A percentile compares a stretch with the other conserved stretches of the same genome.
phyloP scores from a whole-genome alignment of 768 basidiomycete species.

The Leucocoprinus leucothites region DNA sequence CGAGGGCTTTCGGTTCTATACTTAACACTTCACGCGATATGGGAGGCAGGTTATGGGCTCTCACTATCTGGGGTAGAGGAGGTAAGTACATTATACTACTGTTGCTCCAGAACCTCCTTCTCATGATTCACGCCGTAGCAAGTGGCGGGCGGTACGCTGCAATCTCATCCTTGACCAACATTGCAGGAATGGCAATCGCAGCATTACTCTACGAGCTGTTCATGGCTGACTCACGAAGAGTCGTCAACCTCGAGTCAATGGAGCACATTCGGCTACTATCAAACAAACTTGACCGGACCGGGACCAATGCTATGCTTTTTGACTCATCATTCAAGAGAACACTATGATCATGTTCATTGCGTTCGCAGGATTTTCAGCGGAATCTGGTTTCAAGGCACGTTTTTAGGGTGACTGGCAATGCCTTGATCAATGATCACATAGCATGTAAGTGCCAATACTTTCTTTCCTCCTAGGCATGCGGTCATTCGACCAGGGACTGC shows the following conservation, averaged over 20 bases:
- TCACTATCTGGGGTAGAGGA: constrained; percentile 2
- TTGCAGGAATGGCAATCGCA: background rate
- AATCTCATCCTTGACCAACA: constrained; percentile 1
- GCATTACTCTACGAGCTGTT: constrained; percentile 8
- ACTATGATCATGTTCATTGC: no score
- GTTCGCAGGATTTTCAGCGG: no score
- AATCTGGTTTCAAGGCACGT: no score
- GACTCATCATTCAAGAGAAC: no score
- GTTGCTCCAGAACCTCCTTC: no score
- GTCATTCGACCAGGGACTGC: no score
- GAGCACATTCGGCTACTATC: constrained; percentile 5
- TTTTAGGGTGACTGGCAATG: no score
- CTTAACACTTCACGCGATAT: constrained; percentile 8
- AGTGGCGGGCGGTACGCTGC: background rate
- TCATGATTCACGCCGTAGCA: constrained; percentile 2
- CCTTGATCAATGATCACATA: no score
- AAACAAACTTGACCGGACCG: background rate
- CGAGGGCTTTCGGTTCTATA: constrained; percentile 25
- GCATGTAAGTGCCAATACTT: no score
- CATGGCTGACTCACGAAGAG: constrained; percentile 5
- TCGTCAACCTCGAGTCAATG: constrained; percentile 4
- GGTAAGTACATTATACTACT: no score
- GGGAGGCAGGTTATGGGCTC: constrained; percentile 4
- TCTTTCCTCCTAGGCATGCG: no score
- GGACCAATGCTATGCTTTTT: no score